These are phyloP conservation scores for Gynostemma pentaphyllum DNA, from an alignment of 306 rosid genomes.

Conservation along the genomic window DNA sequence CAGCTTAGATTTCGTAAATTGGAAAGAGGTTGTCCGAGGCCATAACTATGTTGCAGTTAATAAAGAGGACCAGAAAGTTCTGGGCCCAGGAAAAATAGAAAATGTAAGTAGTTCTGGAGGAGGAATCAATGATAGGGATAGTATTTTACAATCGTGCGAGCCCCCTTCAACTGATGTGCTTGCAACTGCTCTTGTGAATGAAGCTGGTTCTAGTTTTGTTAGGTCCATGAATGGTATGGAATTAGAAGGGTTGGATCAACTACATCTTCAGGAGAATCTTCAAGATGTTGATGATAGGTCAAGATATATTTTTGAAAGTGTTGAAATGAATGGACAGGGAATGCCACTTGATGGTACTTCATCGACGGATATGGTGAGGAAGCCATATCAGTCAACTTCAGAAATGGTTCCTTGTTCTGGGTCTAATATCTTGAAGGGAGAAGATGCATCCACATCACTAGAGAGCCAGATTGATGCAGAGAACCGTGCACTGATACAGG, in stretches of 20 bases:
- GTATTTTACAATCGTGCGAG: constrained; percentile 9
- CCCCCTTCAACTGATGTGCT: constrained; percentile 16
- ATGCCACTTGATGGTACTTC: constrained; percentile 3
- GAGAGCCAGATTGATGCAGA: constrained; percentile 68
- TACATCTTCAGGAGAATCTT: neutral
- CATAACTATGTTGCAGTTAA: constrained; percentile 24
- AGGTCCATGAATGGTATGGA: neutral
- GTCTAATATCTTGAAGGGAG: constrained; percentile 18
- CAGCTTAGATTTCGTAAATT: constrained; percentile 46
- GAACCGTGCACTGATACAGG: constrained; percentile 44
- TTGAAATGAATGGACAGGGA: neutral
- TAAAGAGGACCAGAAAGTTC: constrained; percentile 14
- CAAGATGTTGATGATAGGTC: neutral
- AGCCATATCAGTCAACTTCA: constrained; percentile 15
- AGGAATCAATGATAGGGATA: constrained; percentile 14
- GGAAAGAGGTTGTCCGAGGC: constrained; percentile 43
- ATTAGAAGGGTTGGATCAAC: neutral
- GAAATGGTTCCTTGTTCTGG: constrained; percentile 13
- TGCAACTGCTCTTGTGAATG: neutral
- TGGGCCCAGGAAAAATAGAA: constrained; percentile 9
- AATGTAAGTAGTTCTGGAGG: constrained; percentile 18
- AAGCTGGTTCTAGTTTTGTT: neutral
- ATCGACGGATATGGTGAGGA: constrained; percentile 9
- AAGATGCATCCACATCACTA: constrained; percentile 28
- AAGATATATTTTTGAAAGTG: neutral